Evolutionary conservation across 179 eudicot genomes (phyloP), one percentile per base, ranked within the genome.

Genomic region (Camellia oleifera): DNA sequence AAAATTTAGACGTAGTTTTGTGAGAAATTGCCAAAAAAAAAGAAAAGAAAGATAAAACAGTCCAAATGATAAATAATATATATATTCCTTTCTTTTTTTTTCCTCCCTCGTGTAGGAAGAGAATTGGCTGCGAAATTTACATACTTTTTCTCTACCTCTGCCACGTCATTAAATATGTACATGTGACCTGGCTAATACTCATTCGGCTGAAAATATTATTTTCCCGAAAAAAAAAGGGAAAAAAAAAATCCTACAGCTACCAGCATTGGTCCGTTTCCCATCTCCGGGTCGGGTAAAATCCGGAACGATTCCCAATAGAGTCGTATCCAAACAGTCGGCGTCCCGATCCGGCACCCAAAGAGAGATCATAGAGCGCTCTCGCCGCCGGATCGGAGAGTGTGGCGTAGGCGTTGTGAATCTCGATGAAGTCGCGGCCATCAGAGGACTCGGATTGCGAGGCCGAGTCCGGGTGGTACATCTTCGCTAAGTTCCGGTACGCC

Each of bases 221-320:
- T 14, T 66, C 5, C 17, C 4, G 23, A 10, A 8, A 50, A 57
- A 48, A n/a, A 48, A 14, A 48, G 18, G 32, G 58, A 23, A 45
- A 17, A 18, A 3, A 69, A 69, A 71, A 45, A 45, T 14, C 20
- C 64, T 14, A 60, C 4, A 32, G 4, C 88, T 88, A 93, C 96
- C 97, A 93, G 74, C 97, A 93, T 82, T 93, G 97, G 79, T 93
- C 97, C 60, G 95, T 93, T 78, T 93, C 97, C 97, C 97, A 93
- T 58, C 91, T 76, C 72, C 92, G 85, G 74, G 85, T 71, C 52
- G 84, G 82, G 69, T 82, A 83, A 81, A 69, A 86, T 42, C 88
- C 85, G 4, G 75, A 75, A 7, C 72, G 76, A 45, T 53, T 58
- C 74, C 78, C 77, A 60, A 10, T 77, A 63, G 63, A 45, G 14